Base-by-base conservation (phyloP, 1,284 basidiomycete species). In the Peniophora sp. region DNA sequence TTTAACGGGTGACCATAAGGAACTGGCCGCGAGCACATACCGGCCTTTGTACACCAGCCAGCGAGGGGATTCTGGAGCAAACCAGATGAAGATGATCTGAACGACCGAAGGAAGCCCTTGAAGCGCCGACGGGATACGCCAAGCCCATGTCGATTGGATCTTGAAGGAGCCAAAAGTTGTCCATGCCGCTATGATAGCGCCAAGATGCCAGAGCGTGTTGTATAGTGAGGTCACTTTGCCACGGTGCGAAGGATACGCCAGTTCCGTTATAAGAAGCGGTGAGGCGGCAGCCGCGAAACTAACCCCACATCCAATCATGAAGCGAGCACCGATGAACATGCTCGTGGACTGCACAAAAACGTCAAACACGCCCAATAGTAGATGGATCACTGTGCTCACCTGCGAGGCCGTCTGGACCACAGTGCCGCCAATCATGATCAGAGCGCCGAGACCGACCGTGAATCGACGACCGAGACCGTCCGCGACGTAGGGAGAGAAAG, bases 291-390 rank as follows among this genome's bases (percentile, higher is more conserved):
- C 66, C 23, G 74, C 74, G 58, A 79, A 79, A 0, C 75, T 78
- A 27, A 78, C 64, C 3, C 77, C 77, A 53, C 80, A 79, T 2
- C 78, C 77, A 50, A 81, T 73, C 57, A 78, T 52, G 61, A 76
- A 74, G n/a, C 85, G 78, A 62, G 85, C 81, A 53, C 81, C 83
- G 56, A 91, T 89, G 68, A 92, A 92, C 86, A 90, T 89, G 53
- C 79, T 80, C 17, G 89, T 77, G 45, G 80, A 85, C 54, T 83
- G 76, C 27, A 85, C 72, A n/a, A n/a, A n/a, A n/a, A n/a, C n/a
- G n/a, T n/a, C n/a, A n/a, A n/a, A n/a, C n/a, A n/a, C n/a, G n/a
- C n/a, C n/a, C n/a, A n/a, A n/a, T n/a, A n/a, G n/a, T n/a, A n/a
- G 82, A 84, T 82, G 56, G 83, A 73, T 2, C 12, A 12, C 6